These are phyloP conservation scores for Tirmania nivea DNA, from an alignment of 495 filamentous ascomycete genomes.

Conservation along the genomic window DNA sequence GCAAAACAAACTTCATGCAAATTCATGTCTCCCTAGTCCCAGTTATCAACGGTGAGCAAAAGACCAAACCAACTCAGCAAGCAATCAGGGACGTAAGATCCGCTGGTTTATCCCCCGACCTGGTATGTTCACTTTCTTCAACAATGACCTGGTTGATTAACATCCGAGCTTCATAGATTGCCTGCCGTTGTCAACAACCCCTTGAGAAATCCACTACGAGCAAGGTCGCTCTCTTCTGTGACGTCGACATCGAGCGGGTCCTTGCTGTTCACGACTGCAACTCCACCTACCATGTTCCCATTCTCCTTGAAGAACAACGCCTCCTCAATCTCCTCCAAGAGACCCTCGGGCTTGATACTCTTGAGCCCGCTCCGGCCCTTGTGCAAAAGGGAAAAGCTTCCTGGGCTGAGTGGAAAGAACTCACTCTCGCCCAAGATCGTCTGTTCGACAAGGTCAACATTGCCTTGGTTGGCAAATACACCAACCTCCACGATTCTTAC, in stretches of 20 bases:
- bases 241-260: conserved; percentile 60
- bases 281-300: conserved; percentile 77
- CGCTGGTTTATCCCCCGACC: conserved; percentile 65
- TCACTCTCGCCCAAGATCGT: conserved; percentile 39
- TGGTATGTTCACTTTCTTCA: conserved; percentile 27
- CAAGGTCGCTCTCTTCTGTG: conserved; percentile 75
- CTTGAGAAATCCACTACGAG: conserved; percentile 53
- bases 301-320: conserved; percentile 64
- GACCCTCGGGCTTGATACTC: conserved; percentile 35
- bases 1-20: conserved; percentile 61
- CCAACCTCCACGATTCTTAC: conserved; percentile 61
- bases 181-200: conserved; percentile 63
- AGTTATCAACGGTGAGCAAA: conserved; percentile 58
- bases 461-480: conserved; percentile 84
- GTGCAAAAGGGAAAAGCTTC: conserved; percentile 35
- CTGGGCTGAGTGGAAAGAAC: conserved; percentile 54
- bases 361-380: conserved; percentile 27
- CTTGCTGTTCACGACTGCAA: conserved; percentile 66
- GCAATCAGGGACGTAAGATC: conserved; percentile 57
- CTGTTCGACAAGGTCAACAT: conserved; percentile 51
- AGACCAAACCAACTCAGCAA: conserved; percentile 90
- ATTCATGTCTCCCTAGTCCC: conserved; percentile 72
- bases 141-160: neutral
- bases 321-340: conserved; percentile 39
- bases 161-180: conserved; percentile 34